A percentile compares a stretch with the other conserved stretches of the same genome.
phyloP scores from a whole-genome alignment of 805 yeast genomes.

The Candida railenensis region DNA sequence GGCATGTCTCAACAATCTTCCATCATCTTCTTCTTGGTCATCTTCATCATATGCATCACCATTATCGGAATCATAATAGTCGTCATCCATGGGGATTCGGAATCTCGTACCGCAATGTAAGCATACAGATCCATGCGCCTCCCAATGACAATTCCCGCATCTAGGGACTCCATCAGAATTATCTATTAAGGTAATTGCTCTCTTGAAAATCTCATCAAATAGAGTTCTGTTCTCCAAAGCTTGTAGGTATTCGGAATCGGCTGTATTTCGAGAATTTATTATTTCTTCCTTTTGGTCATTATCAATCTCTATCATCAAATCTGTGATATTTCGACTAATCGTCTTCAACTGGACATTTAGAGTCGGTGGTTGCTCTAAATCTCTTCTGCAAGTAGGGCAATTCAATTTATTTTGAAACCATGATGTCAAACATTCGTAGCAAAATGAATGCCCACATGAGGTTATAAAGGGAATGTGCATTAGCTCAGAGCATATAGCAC shows the following conservation, averaged over 20 bases:
- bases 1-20: conserved; percentile 3
- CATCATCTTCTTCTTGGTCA: conserved; percentile 24
- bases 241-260: conserved; percentile 31
- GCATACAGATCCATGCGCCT: conserved; percentile 65
- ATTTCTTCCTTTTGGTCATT: conserved; percentile 20
- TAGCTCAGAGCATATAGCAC: conserved; percentile 68
- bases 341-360: conserved; percentile 54
- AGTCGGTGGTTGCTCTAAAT: conserved; percentile 48
- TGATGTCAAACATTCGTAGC: conserved; percentile 59
- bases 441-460: conserved; percentile 72
- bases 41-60: conserved; percentile 37
- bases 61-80: conserved; percentile 35
- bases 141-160: conserved; percentile 81
- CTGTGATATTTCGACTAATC: conserved; percentile 32
- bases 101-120: conserved; percentile 65
- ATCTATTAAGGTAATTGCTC: conserved; percentile 55
- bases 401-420: conserved; percentile 60
- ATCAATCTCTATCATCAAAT: conserved; percentile 37
- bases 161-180: conserved; percentile 70
- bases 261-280: conserved; percentile 19
- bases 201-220: conserved; percentile 49
- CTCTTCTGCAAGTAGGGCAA: conserved; percentile 69
- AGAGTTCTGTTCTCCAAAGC: conserved; percentile 39
- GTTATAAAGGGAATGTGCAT: conserved; percentile 65
- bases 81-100: conserved; percentile 29